phyloP scores from a whole-genome alignment of 768 basidiomycete genomes.

The Rhizopogon vulgaris region DNA sequence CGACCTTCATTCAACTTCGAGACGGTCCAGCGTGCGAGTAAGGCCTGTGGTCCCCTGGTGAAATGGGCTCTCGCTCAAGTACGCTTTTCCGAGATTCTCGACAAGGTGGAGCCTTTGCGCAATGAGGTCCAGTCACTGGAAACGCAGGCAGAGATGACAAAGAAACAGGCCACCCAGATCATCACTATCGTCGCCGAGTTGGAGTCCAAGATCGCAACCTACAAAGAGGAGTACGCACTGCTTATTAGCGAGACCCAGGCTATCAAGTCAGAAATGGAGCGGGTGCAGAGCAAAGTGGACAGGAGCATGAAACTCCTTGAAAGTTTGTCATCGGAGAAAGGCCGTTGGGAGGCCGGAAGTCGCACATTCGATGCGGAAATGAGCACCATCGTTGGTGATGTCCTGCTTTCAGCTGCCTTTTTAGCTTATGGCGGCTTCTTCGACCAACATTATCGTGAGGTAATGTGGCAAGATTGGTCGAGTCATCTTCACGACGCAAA shows the following conservation, averaged over 20 bases:
- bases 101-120: slow-evolving; percentile 93
- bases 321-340: slow-evolving; percentile 90
- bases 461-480: slow-evolving; percentile 96
- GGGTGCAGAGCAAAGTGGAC: slow-evolving; percentile 94
- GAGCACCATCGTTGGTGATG: slow-evolving; percentile 98
- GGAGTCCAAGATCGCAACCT: slow-evolving; percentile 84
- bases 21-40: slow-evolving; percentile 89
- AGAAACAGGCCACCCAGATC: slow-evolving; percentile 86
- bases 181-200: slow-evolving; percentile 90
- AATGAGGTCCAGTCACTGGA: slow-evolving; percentile 94
- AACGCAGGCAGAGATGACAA: slow-evolving; percentile 88
- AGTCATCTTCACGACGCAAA: slow-evolving; percentile 83
- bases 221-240: slow-evolving; percentile 96
- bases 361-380: slow-evolving; percentile 96
- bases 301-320: slow-evolving; percentile 93
- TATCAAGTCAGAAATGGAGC: slow-evolving; percentile 97
- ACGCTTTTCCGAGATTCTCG: slow-evolving; percentile 92
- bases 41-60: slow-evolving; percentile 95
- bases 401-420: slow-evolving; percentile 92
- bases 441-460: slow-evolving; percentile 95
- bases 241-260: slow-evolving; percentile 96
- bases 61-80: slow-evolving; percentile 99
- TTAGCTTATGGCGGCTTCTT: slow-evolving; percentile 97
- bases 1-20: slow-evolving; percentile 93
- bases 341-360: slow-evolving; percentile 92